Evolutionary conservation across 768 basidiomycete species (phyloP).

Genomic region (Tulasnella calospora): DNA sequence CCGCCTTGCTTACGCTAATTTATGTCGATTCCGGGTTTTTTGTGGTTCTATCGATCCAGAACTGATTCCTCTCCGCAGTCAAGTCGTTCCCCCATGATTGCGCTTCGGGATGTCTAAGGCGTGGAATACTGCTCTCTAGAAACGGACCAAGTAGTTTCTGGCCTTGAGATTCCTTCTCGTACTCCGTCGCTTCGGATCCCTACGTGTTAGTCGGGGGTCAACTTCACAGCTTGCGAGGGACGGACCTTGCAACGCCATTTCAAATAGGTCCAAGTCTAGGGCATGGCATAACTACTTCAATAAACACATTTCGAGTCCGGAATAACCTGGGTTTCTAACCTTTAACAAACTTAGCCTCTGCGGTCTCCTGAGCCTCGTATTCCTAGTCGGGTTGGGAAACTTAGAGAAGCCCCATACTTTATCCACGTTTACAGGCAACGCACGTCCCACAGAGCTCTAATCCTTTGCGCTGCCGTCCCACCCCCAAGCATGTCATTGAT

Average conservation of each 20-base stretch:
- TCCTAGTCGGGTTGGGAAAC: conserved; percentile 49
- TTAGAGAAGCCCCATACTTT: background rate
- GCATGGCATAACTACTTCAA: background rate
- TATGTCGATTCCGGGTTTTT: background rate
- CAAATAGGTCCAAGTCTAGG: conserved; percentile 76
- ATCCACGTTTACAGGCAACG: conserved; percentile 27
- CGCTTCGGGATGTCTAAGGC: conserved; percentile 66
- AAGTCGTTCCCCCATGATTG: conserved; percentile 63
- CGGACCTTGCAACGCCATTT: conserved; percentile 80
- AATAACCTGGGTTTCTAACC: conserved; percentile 40
- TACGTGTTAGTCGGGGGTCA: background rate
- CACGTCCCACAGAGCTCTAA: conserved; percentile 68
- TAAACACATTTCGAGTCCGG: background rate
- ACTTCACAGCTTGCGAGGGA: background rate
- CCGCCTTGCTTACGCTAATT: background rate
- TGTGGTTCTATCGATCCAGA: background rate
- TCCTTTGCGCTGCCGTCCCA: conserved; percentile 56
- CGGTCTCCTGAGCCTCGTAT: conserved; percentile 68
- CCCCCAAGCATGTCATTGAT: conserved; percentile 82
- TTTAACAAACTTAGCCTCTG: conserved; percentile 84
- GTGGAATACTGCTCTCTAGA: conserved; percentile 74
- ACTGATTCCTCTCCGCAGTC: conserved; percentile 45
- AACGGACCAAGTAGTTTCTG: conserved; percentile 58
- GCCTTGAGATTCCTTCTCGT: conserved; percentile 52
- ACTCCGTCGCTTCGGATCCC: conserved; percentile 55